A percentile compares a stretch with the other conserved stretches of the same genome.
These are phyloP conservation scores for Sphaerulina musiva DNA, from an alignment of 2,329 filamentous ascomycete genomes.

Conservation along the genomic window DNA sequence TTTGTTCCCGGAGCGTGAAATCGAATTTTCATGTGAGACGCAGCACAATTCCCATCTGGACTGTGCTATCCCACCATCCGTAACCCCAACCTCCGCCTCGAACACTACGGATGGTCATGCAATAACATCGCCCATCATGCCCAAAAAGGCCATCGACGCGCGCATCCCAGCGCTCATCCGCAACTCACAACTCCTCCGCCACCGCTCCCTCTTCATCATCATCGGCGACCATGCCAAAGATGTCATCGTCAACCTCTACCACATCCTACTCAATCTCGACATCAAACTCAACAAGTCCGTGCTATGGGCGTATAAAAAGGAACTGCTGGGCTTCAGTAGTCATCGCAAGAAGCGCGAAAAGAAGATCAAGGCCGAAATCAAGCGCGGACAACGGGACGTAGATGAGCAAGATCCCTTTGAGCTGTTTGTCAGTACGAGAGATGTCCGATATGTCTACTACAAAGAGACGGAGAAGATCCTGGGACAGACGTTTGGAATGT, in stretches of 20 bases:
- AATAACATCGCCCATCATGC: constrained; percentile 38
- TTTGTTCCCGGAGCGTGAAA: no score
- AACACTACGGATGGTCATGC: background rate
- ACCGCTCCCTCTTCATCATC: constrained; percentile 94
- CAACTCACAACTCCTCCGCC: constrained; percentile 92
- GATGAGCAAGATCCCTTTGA: constrained; percentile 95
- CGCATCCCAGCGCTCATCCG: constrained; percentile 85
- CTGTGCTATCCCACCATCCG: background rate
- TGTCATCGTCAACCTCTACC: constrained; percentile 90
- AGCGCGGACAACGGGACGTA: constrained; percentile 83
- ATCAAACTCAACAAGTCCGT: constrained; percentile 95
- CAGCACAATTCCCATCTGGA: background rate
- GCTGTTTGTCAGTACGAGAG: constrained; percentile 89
- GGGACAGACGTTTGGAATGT: constrained; percentile 97
- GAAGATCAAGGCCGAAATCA: constrained; percentile 98
- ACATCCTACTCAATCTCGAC: constrained; percentile 83
- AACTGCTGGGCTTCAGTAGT: constrained; percentile 87
- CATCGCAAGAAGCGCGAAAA: constrained; percentile 96
- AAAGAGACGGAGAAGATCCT: constrained; percentile 99
- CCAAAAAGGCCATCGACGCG: constrained; percentile 62
- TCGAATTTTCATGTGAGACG: no score
- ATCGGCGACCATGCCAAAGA: constrained; percentile 93
- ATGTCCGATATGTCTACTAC: constrained; percentile 98
- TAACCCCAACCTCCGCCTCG: background rate
- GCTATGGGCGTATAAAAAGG: constrained; percentile 98